Evolutionary conservation across 768 basidiomycete genomes (phyloP), one percentile per base, ranked within the genome.

Genomic region (Aureoboletus auriporus): DNA sequence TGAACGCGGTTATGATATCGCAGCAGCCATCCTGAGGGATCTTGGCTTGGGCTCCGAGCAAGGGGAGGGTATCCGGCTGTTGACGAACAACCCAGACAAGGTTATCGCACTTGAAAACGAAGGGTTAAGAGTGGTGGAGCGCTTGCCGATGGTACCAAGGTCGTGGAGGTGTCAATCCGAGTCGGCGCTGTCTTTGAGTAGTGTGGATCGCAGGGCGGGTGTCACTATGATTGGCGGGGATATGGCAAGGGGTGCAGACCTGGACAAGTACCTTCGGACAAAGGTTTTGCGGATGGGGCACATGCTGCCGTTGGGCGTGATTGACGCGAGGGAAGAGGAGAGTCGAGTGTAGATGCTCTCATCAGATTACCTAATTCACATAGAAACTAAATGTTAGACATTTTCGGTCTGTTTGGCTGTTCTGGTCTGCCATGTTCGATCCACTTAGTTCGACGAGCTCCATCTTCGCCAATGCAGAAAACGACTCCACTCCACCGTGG

Each of bases 71-170:
- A 79, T 94, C 45, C 74, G 87, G 47, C 71, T 97, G 55, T 70
- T 99, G 68, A 99, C 96, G 50, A 99, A 99, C 69, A 99, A 99
- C 68, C 96, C 96, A 9, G 94, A 94, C 69, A 99, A 99, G 71
- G 86, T 99, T 36, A 77, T 81, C 53, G 93, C 93, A 39, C 69
- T 98, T 57, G 79, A 86, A 68, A 77, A 74, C 58, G 95, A 97
- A 66, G 89, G 92, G 4, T 8, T 99, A 44, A 70, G 66, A 14
- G 80, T 99, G 16, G 72, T 75, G 5, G 93, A 98, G 67, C 80
- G 93, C 12, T 89, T 97, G 7, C 77, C 89, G 39, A 98, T 99
- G 95, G 83, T 97, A 10, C 96, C 96, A 14, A 75, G 92, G 47
- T 86, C 86, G 55, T 99, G 96, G 95, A 50, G 49, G 52, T 50